Evolutionary conservation across 257 asterid species (phyloP), one percentile per base, ranked within the genome.

Genomic region (Solanum sejunctum): DNA sequence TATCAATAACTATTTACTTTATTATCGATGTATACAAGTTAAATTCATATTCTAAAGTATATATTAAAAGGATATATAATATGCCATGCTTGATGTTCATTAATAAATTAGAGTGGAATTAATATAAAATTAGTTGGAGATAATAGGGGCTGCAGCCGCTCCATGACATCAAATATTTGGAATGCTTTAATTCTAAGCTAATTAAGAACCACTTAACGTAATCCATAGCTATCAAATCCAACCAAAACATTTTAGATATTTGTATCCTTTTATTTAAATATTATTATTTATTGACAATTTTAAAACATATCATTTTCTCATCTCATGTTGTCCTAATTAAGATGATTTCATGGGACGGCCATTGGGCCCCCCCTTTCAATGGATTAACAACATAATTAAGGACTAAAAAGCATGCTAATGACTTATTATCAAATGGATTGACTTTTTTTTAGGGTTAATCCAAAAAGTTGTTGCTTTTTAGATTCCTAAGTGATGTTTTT

Each of bases 341-440:
- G 91, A 90, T 94, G 98, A 94, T 88, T 88, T 92, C 93, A 94
- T 90, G 88, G 97, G 98, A 90, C 98, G 98, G 97, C 87, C 78
- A 69, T 17, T 67, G 93, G 91, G 91, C 16, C 93, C 95, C 32
- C 93, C 70, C 13, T 9, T 88, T 39, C 26, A 13, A 79, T 80
- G 88, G 87, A 84, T 89, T 89, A 87, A 73, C 83, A 81, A 81
- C 71, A 52, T 52, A 63, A 87, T 82, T 79, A 80, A 72, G 57
- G 93, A 92, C 41, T 78, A 78, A 60, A 71, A 84, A 54, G 71
- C 71, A 52, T 58, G 84, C 45, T 60, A 84, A 67, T n/a, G 2
- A 52, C 64, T 52, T 28, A 52, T 78, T 78, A 52, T 78, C 15
- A 77, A 23, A 78, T 51, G 49, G 28, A 52, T 78, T 78, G 83